phyloP scores from a whole-genome alignment of 2,329 filamentous ascomycete genomes.

The Alternaria novae-zelandiae region DNA sequence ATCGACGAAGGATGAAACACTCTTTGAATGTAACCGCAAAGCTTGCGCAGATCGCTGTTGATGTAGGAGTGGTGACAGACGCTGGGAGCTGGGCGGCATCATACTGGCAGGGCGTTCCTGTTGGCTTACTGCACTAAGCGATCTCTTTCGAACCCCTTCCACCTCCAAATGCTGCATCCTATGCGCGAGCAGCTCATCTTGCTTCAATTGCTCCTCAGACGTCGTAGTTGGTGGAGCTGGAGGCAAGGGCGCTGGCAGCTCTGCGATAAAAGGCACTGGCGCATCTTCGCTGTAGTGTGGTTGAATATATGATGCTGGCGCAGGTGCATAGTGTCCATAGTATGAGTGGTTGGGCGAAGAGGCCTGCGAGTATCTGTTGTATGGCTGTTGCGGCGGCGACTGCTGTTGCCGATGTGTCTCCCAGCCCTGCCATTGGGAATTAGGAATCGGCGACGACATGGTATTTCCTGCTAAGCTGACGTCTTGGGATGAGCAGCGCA shows the following conservation, averaged over 20 bases:
- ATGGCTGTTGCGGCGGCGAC: conserved; percentile 1
- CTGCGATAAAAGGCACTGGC: conserved; percentile 27
- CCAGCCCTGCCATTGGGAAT: conserved; percentile 11
- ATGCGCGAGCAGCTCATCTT: conserved; percentile 40
- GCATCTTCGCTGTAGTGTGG: conserved; percentile 26
- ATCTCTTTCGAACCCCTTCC: conserved; percentile 27
- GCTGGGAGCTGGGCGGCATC: conserved; percentile 11
- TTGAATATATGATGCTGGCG: conserved; percentile 19
- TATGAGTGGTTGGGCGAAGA: conserved; percentile 4
- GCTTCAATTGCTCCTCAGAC: conserved; percentile 34
- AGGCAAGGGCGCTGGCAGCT: conserved; percentile 38
- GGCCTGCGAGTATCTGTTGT: conserved; percentile 16
- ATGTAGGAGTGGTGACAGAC: conserved; percentile 15
- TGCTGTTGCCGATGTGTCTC: conserved; percentile 16
- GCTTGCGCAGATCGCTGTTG: conserved; percentile 21
- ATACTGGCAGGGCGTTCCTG: conserved; percentile 18
- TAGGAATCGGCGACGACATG: conserved; percentile 5
- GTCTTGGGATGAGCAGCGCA: not conserved
- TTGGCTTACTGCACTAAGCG: conserved; percentile 26
- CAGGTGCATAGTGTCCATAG: conserved; percentile 3
- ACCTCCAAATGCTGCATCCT: conserved; percentile 39
- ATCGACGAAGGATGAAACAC: conserved; percentile 9
- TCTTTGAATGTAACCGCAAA: conserved; percentile 17
- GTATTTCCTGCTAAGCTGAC: not conserved
- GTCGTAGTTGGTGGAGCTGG: conserved; percentile 34